These are phyloP conservation scores for Castanospermum australe DNA, from an alignment of 306 rosid genomes.

Conservation along the genomic window DNA sequence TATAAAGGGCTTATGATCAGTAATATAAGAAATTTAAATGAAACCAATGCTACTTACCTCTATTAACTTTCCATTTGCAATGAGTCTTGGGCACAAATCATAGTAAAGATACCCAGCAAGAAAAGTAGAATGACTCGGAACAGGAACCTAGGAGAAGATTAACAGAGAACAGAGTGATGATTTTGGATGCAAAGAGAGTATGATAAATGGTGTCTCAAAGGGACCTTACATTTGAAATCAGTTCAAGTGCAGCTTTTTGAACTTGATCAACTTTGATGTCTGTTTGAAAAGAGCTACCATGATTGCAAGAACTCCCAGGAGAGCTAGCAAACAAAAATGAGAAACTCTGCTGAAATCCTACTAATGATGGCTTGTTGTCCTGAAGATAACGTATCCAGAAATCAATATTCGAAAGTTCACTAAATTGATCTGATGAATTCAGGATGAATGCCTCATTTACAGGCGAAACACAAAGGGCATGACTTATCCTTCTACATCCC, in stretches of 20 bases:
- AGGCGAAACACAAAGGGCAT: conserved; percentile 76
- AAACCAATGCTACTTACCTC: conserved; percentile 48
- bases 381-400: conserved; percentile 64
- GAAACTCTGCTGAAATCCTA: conserved; percentile 73
- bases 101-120: conserved; percentile 70
- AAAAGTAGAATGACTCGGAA: conserved; percentile 53
- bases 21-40: conserved; percentile 9
- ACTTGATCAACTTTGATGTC: conserved; percentile 62
- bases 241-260: conserved; percentile 57
- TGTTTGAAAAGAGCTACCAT: conserved; percentile 38
- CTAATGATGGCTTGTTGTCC: conserved; percentile 49
- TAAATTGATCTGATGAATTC: conserved; percentile 50
- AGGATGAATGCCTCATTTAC: conserved; percentile 60
- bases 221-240: conserved; percentile 66
- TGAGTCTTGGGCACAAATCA: conserved; percentile 67
- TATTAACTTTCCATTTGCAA: conserved; percentile 64
- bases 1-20: background rate
- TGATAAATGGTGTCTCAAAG: conserved; percentile 24
- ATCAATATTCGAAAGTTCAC: conserved; percentile 47
- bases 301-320: conserved; percentile 32
- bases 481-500: conserved; percentile 62
- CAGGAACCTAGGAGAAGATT: conserved; percentile 60
- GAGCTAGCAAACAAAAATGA: conserved; percentile 55
- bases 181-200: conserved; percentile 13
- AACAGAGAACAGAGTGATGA: conserved; percentile 24